phyloP scores from a whole-genome alignment of 805 yeast species.

The Monosporozyma servazzii region DNA sequence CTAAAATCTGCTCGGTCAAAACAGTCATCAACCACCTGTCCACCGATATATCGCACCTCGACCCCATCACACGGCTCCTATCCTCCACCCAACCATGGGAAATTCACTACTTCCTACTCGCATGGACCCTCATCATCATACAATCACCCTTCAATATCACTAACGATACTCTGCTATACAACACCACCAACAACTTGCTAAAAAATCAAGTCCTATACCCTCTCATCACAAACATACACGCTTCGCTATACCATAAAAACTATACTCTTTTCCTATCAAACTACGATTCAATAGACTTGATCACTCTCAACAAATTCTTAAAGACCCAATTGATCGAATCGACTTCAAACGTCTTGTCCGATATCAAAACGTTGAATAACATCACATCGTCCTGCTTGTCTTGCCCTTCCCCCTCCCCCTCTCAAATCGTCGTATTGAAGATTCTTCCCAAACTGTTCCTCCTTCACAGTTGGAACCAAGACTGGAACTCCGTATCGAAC shows the following conservation, averaged over 20 bases:
- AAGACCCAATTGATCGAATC: slow-evolving; percentile 3
- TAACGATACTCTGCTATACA: slow-evolving; percentile 29
- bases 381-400: not conserved
- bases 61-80: slow-evolving; percentile 27
- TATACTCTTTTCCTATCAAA: not conserved
- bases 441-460: slow-evolving; percentile 20
- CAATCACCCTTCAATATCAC: slow-evolving; percentile 66
- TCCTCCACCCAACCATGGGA: slow-evolving; percentile 32
- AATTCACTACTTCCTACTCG: slow-evolving; percentile 39
- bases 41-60: slow-evolving; percentile 47
- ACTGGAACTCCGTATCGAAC: slow-evolving; percentile 37
- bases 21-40: slow-evolving; percentile 48
- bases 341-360: not conserved
- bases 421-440: slow-evolving; percentile 4
- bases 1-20: slow-evolving; percentile 61
- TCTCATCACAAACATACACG: slow-evolving; percentile 25
- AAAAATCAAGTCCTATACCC: slow-evolving; percentile 37
- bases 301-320: slow-evolving; percentile 14
- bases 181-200: slow-evolving; percentile 30
- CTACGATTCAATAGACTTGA: slow-evolving; percentile 5
- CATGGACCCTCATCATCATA: slow-evolving; percentile 66
- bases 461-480: slow-evolving; percentile 15
- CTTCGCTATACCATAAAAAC: slow-evolving; percentile 26
- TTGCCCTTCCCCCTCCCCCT: not conserved
- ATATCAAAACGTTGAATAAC: not conserved